Evolutionary conservation across 345 rosid genomes (phyloP), one percentile per base, ranked within the genome.

Genomic region (Sisymbrium altissimum): DNA sequence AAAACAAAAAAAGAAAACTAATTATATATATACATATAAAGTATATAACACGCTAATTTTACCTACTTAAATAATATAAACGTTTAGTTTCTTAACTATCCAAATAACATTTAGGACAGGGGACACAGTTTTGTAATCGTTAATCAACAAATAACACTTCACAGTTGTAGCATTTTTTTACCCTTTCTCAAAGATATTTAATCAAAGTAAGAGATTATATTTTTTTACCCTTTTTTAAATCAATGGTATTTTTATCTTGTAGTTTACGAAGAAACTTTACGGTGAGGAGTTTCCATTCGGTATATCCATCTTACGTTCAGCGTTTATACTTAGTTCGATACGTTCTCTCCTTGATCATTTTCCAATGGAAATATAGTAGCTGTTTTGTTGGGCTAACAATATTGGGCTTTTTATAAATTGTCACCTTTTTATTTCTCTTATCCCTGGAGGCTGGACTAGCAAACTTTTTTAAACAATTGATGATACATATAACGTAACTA

Each of bases 301-400:
- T 23, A 23, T 1, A 23, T 23, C n/a, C n/a, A n/a, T n/a, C n/a
- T n/a, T n/a, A n/a, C n/a, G n/a, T n/a, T n/a, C n/a, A n/a, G n/a
- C n/a, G n/a, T n/a, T n/a, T n/a, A n/a, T n/a, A n/a, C n/a, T 23
- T 23, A 1, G 25, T 23, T 23, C 25, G 2, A 38, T 60, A 19
- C n/a, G 38, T 59, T 48, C 18, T 40, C 12, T 40, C 19, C 23
- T 59, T 44, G 49, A 15, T 44, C 10, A 19, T 11, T 58, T 38
- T 59, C 27, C 15, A 33, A 33, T 14, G 12, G 7, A 4, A 23
- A 23, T 23, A 23, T 3, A 23, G n/a, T n/a, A n/a, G n/a, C n/a
- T n/a, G n/a, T n/a, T n/a, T 23, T 41, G 23, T 14, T 63, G 68
- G 68, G 68, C 53, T 63, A 44, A 17, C 9, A n/a, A n/a, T n/a